Evolutionary conservation across 2,329 filamentous ascomycete species (phyloP), one percentile per base, ranked within the genome.

Genomic region (Sclerotiophoma versabilis): DNA sequence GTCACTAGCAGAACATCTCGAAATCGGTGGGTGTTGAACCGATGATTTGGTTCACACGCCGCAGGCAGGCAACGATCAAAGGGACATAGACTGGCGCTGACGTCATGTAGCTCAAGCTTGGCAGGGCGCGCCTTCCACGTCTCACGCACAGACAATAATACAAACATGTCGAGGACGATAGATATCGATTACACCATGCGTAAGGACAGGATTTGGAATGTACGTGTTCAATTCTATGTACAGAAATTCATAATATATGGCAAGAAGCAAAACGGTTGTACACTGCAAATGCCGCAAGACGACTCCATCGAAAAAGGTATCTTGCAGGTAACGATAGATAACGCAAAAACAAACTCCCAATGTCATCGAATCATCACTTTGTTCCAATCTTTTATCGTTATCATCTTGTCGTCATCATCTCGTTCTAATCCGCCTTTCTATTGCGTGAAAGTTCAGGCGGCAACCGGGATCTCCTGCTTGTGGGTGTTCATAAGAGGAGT

Each of bases 221-320:
- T 49, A 54, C 51, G 25, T 34, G 14, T 49, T 54, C 30, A 26
- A 50, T 39, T 34, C 38, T 50, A 54, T 54, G 45, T 54, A 54
- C 51, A 54, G n/a, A 25, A n/a, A 32, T 25, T 39, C 23, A 20
- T 41, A 55, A 46, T 55, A 55, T 55, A 27, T 36, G 19, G 52
- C 41, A 46, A 47, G 37, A 59, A 49, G 37, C 46, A 58, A 49
- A 49, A 27, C 45, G 39, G 62, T 49, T 57, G 46, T 65, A 68
- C 64, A 70, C 57, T 68, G 64, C 69, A 71, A 64, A 68, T 68
- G 63, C 64, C 59, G 54, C 65, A 60, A 65, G 61, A 58, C 62
- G 64, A 71, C 65, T 71, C 69, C 65, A 44, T 56, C 59, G 60
- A 68, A 70, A 72, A 62, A 68, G 70, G 70, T 73, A 73, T 73